phyloP scores from a whole-genome alignment of 2,329 filamentous ascomycete species.

The Coniochaeta ligniaria region DNA sequence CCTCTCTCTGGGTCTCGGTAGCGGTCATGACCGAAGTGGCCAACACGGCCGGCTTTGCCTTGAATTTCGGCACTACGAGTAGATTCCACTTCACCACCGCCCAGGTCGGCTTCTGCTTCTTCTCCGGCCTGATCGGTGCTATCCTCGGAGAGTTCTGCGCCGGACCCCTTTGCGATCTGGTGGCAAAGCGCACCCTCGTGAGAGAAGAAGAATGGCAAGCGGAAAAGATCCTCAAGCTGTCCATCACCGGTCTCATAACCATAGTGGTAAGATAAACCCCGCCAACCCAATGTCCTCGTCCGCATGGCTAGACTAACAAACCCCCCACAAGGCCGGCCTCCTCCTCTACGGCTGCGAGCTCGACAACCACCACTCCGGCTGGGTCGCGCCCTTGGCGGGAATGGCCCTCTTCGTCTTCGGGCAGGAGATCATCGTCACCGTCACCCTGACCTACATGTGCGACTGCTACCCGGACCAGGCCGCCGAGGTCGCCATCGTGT shows the following conservation, averaged over 20 bases:
- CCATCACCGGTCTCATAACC: conserved; percentile 6
- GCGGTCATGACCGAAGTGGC: conserved; percentile 11
- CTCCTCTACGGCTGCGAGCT: conserved; percentile 10
- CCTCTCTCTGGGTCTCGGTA: conserved; percentile 9
- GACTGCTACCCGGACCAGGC: conserved; percentile 11
- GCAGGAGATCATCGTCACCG: conserved; percentile 10
- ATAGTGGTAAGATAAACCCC: not conserved
- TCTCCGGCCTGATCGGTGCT: conserved; percentile 10
- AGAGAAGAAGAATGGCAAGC: conserved; percentile 5
- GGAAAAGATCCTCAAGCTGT: conserved; percentile 8
- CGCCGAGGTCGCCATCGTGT: conserved; percentile 10
- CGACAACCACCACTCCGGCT: not conserved
- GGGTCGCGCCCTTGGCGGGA: conserved; percentile 5
- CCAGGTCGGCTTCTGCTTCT: conserved; percentile 10
- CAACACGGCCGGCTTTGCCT: conserved; percentile 12
- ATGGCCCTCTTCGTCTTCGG: conserved; percentile 6
- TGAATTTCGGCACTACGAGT: conserved; percentile 9
- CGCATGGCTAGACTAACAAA: not conserved
- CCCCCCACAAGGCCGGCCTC: not conserved
- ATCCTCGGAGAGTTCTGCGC: conserved; percentile 7
- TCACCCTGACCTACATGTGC: conserved; percentile 12
- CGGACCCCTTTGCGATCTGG: conserved; percentile 9
- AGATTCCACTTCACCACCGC: conserved; percentile 7
- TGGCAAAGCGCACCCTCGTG: conserved; percentile 7
- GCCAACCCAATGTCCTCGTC: not conserved